Conservation (phyloP, 2,329 filamentous ascomycete genomes). For the Pseudogymnoascus sp. region DNA sequence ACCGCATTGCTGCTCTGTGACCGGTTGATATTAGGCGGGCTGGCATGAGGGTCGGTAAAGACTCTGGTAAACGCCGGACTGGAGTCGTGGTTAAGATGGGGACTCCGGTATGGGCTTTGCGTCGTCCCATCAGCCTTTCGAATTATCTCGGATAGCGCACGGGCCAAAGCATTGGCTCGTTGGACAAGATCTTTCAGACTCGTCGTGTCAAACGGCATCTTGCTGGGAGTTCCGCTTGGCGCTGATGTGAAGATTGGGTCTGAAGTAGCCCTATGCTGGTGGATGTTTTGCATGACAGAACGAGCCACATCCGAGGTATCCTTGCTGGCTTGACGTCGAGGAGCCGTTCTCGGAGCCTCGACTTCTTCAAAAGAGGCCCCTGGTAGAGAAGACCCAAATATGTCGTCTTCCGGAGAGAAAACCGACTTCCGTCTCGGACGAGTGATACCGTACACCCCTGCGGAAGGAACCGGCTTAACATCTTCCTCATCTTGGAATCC, state of each 20-base stretch:
- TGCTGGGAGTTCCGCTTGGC: constrained; percentile 31
- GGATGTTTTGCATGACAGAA: constrained; percentile 57
- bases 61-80: constrained; percentile 61
- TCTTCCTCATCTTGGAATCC: constrained; percentile 35
- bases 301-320: constrained; percentile 43
- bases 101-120: constrained; percentile 43
- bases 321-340: constrained; percentile 19
- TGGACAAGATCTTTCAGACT: constrained; percentile 59
- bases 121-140: constrained; percentile 50
- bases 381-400: constrained; percentile 39
- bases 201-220: constrained; percentile 60
- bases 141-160: constrained; percentile 51
- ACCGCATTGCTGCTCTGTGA: constrained; percentile 48
- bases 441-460: constrained; percentile 39
- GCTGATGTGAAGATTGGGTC: constrained; percentile 29
- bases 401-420: constrained; percentile 58
- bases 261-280: constrained; percentile 41
- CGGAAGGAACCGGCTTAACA: constrained; percentile 41
- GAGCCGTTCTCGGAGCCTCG: not conserved
- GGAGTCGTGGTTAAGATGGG: constrained; percentile 42
- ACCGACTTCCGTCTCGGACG: constrained; percentile 48
- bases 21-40: constrained; percentile 42
- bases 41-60: constrained; percentile 53
- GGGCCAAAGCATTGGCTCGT: constrained; percentile 50
- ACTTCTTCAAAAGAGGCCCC: not conserved